These are phyloP conservation scores for Plantago major DNA, from an alignment of 257 asterid genomes.

Conservation along the genomic window DNA sequence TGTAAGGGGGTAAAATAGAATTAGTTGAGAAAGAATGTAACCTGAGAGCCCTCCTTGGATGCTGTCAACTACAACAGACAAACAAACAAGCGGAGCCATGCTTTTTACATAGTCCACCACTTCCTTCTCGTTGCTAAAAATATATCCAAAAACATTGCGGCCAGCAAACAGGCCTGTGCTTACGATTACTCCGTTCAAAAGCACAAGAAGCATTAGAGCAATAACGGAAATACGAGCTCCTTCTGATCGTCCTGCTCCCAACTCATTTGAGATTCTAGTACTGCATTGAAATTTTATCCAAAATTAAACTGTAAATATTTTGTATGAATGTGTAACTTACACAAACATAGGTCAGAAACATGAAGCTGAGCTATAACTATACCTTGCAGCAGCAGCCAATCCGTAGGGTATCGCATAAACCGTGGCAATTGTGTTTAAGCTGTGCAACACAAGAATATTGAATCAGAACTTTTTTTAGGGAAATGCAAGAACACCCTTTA, in stretches of 20 bases:
- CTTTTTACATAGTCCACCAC: constrained; percentile 57
- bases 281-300: constrained; percentile 24
- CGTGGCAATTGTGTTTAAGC: constrained; percentile 47
- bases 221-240: constrained; percentile 48
- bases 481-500: too few relatives aligned
- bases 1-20: background rate
- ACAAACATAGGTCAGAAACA: too few relatives aligned
- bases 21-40: background rate
- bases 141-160: constrained; percentile 59
- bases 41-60: constrained; percentile 70
- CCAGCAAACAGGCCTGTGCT: constrained; percentile 41
- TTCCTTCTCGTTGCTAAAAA: constrained; percentile 66
- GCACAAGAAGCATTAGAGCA: constrained; percentile 52
- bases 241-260: constrained; percentile 69
- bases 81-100: constrained; percentile 68
- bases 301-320: too few relatives aligned
- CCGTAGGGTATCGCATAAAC: constrained; percentile 67
- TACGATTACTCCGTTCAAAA: constrained; percentile 31
- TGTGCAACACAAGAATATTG: constrained; percentile 17
- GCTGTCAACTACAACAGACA: constrained; percentile 49
- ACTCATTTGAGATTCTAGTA: constrained; percentile 68
- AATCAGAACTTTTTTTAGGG: background rate
- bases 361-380: background rate
- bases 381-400: constrained; percentile 75
- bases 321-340: background rate